Conservation (phyloP, 768 basidiomycete species). For the Mycena olivaceomarginata region DNA sequence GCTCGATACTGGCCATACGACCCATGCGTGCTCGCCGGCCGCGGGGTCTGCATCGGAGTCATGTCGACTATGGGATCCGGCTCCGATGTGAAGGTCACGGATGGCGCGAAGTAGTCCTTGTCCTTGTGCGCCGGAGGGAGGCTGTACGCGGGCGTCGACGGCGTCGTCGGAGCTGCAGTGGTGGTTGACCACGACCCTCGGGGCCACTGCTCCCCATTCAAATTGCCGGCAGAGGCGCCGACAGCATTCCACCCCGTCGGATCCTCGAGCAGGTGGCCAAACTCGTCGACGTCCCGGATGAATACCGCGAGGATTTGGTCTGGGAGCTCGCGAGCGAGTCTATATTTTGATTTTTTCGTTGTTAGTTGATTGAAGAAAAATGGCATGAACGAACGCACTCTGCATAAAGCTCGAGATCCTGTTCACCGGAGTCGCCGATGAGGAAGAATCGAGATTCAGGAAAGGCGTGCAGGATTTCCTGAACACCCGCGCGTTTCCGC, state of each 20-base stretch:
- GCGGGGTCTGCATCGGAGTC: slow-evolving; percentile 10
- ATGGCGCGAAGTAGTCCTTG: slow-evolving; percentile 45
- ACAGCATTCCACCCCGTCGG: slow-evolving; percentile 74
- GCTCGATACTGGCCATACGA: not conserved
- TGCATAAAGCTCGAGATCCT: slow-evolving; percentile 94
- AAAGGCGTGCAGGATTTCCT: slow-evolving; percentile 87
- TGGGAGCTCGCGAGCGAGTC: slow-evolving; percentile 81
- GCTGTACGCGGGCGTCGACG: slow-evolving; percentile 24
- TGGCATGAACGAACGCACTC: slow-evolving; percentile 59
- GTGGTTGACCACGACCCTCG: slow-evolving; percentile 14
- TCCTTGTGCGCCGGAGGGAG: slow-evolving; percentile 18
- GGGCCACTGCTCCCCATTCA: slow-evolving; percentile 4
- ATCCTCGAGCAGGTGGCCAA: slow-evolving; percentile 69
- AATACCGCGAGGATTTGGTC: slow-evolving; percentile 86
- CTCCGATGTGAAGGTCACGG: slow-evolving; percentile 43
- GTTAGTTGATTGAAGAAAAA: not conserved
- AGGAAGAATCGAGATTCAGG: slow-evolving; percentile 86
- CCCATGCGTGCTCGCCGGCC: not conserved
- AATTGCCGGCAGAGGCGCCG: slow-evolving; percentile 44
- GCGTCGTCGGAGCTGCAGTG: slow-evolving; percentile 22
- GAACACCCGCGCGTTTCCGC: slow-evolving; percentile 87
- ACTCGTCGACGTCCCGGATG: slow-evolving; percentile 81
- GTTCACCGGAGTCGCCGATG: slow-evolving; percentile 95
- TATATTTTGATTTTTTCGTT: slow-evolving; percentile 36
- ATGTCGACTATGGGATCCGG: slow-evolving; percentile 46